Base-by-base conservation (phyloP, 2,329 filamentous ascomycete genomes). In the Cordyceps cicadae region DNA sequence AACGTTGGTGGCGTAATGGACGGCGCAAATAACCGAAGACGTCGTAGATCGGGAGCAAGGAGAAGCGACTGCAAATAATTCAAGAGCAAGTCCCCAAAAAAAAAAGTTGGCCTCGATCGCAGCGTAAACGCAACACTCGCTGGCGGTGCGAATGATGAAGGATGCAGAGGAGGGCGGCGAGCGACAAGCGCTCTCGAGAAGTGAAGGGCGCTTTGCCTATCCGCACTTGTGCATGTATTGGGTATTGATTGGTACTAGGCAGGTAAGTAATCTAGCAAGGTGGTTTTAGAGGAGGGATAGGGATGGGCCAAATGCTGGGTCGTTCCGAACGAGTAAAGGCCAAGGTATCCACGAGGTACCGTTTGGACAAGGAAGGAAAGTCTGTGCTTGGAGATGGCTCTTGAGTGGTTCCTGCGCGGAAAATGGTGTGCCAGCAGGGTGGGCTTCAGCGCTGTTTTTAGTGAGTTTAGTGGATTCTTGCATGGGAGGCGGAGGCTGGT, bases 101-200 rank as follows among this genome's bases (percentile, higher is more conserved):
- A 43, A 50, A n/a, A 2, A n/a, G n/a, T n/a, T 12, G 21, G 51
- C 14, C 21, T 19, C 49, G 46, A 45, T 51, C 21, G 55, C 46
- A 43, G 37, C 34, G 29, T 46, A 41, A 34, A 43, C n/a, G 46
- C 24, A 58, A 58, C 55, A 51, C 46, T 48, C 21, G 46, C 48
- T 43, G 34, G 55, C 46, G 21, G 55, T 51, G 55, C 34, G 55
- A 58, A 51, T 58, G 55, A 34, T 58, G 55, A 46, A 43, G 39
- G 46, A 51, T 39, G 55, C 46, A 58, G 46, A 46, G 43, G 46
- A 58, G 37, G 55, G 32, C n/a, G 41, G 19, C 26, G 45, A 17
- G 19, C 41, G 41, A 29, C 26, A 45, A 17, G 19, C 41, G 43
- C 43, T 19, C 26, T n/a, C 46, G 19, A 50, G 46, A 50, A 46